Conservation (phyloP, 1,284 basidiomycete genomes). For the Pseudozyma hubeiensis region DNA sequence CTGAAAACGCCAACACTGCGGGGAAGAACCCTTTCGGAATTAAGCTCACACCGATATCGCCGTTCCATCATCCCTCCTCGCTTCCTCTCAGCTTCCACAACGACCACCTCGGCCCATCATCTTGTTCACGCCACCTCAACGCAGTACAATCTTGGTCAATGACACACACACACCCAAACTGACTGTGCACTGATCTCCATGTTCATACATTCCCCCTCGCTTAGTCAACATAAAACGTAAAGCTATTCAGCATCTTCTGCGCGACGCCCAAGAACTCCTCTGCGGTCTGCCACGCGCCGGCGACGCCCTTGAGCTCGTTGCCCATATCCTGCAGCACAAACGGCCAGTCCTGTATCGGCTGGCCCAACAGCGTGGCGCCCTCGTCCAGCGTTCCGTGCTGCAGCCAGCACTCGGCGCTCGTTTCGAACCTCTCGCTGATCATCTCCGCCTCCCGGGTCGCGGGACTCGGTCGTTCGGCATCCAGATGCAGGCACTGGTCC, state of each 20-base stretch:
- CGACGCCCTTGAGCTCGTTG: constrained; percentile 31
- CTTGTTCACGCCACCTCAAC: too few relatives aligned
- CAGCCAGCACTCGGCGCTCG: constrained; percentile 36
- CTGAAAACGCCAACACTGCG: too few relatives aligned
- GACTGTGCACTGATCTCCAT: too few relatives aligned
- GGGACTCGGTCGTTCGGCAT: constrained; percentile 29
- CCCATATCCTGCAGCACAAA: constrained; percentile 51
- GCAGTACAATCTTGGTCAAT: too few relatives aligned
- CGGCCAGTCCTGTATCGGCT: constrained; percentile 44
- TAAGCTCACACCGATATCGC: not conserved
- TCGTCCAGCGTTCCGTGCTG: constrained; percentile 43
- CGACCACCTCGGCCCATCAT: too few relatives aligned
- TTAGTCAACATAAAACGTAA: constrained; percentile 39
- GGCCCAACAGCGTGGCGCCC: constrained; percentile 36
- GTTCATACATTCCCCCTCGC: too few relatives aligned
- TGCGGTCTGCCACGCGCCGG: constrained; percentile 34
- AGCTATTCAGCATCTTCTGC: constrained; percentile 32
- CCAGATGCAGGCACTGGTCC: constrained; percentile 42
- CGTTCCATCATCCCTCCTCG: not conserved
- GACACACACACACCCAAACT: too few relatives aligned
- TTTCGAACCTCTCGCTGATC: constrained; percentile 9
- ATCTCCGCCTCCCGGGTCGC: constrained; percentile 3
- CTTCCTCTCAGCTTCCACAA: too few relatives aligned
- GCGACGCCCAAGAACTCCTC: constrained; percentile 40
- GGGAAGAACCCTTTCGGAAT: not conserved